A percentile compares a stretch with the other conserved stretches of the same genome.
These are phyloP conservation scores for Bremia lactucae DNA, from an alignment of 352 stramenopile genomes.

Conservation along the genomic window DNA sequence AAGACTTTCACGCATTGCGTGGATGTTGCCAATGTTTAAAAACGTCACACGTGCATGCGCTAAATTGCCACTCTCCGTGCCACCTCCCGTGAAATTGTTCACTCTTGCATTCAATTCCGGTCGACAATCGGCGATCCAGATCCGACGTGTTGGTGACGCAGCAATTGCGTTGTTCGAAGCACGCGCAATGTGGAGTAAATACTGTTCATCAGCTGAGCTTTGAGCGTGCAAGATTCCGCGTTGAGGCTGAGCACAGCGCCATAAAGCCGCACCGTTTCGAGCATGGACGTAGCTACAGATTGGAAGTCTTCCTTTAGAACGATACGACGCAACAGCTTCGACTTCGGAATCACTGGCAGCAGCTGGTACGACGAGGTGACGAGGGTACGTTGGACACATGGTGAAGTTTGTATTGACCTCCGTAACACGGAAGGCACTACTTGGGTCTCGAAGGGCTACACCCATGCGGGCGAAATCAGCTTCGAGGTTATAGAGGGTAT, in stretches of 20 bases:
- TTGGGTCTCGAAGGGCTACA: constrained; percentile 24
- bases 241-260: constrained; percentile 81
- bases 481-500: constrained; percentile 55
- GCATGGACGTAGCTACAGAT: constrained; percentile 76
- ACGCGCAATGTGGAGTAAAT: constrained; percentile 47
- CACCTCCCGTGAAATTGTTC: constrained; percentile 85
- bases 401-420: constrained; percentile 53
- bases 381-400: constrained; percentile 78
- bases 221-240: constrained; percentile 73
- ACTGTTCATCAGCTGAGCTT: constrained; percentile 62
- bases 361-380: constrained; percentile 59
- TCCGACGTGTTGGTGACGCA: constrained; percentile 25
- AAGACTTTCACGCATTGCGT: constrained; percentile 86
- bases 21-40: constrained; percentile 90
- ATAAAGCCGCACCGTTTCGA: constrained; percentile 59
- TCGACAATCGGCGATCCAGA: constrained; percentile 86
- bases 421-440: constrained; percentile 38
- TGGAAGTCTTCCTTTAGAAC: constrained; percentile 71
- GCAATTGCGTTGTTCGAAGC: constrained; percentile 7
- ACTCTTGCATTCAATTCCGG: constrained; percentile 84
- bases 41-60: constrained; percentile 72
- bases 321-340: constrained; percentile 55
- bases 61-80: constrained; percentile 77
- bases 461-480: constrained; percentile 70
- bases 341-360: constrained; percentile 55